These are phyloP conservation scores for Panicum virgatum DNA, from an alignment of 202 grass and related monocot genomes.

Conservation along the genomic window DNA sequence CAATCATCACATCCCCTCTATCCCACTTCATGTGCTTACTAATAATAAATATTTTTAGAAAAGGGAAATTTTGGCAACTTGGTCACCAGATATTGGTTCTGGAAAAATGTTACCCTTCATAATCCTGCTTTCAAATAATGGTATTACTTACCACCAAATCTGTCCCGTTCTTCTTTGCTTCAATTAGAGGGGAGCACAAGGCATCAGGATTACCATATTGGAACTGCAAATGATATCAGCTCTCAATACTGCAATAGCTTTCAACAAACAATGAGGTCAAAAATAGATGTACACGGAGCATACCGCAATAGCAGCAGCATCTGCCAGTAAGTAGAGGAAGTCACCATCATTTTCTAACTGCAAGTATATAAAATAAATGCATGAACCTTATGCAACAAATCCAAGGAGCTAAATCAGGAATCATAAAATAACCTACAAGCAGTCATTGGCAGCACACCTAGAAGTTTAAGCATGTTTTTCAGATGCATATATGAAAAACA, in stretches of 20 bases:
- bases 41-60: background rate
- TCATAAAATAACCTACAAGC: background rate
- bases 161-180: conserved; percentile 83
- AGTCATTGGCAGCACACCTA: background rate
- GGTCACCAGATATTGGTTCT: background rate
- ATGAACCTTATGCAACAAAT: background rate
- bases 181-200: conserved; percentile 72
- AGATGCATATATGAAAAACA: background rate
- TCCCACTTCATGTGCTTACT: conserved; percentile 5
- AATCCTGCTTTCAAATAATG: conserved; percentile 8
- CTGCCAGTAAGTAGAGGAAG: conserved; percentile 89
- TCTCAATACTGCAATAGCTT: conserved; percentile 39
- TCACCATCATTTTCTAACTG: conserved; percentile 91
- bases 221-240: conserved; percentile 62
- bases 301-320: conserved; percentile 89
- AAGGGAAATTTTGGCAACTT: background rate
- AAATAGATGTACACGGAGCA: conserved; percentile 34
- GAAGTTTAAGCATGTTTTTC: background rate
- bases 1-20: too few relatives aligned
- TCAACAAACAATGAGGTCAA: conserved; percentile 18
- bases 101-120: background rate
- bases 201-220: conserved; percentile 97
- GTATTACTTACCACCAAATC: conserved; percentile 75
- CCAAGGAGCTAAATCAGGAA: background rate
- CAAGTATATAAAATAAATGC: conserved; percentile 34